Evolutionary conservation across 306 rosid genomes (phyloP), one percentile per base, ranked within the genome.

Genomic region (Heteromeles arbutifolia): DNA sequence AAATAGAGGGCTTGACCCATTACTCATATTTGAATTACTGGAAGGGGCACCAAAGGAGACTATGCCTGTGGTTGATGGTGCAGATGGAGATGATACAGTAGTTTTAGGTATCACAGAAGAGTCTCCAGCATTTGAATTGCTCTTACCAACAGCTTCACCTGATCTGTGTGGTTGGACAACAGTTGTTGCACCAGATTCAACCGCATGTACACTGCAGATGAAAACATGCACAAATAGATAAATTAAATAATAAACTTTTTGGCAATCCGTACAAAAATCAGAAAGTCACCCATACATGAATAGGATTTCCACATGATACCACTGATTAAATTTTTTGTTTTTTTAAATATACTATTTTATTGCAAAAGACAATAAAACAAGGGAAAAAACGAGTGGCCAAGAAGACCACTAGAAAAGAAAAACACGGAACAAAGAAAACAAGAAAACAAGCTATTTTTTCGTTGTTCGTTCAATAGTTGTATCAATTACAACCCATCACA

Each of bases 121-220:
- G 50, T 70, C 70, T 62, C 84, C 92, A 69, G 78, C 54, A 80
- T 79, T 76, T 53, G 67, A 79, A 15, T 69, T 75, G 50, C 45
- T 80, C 81, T 74, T 73, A 56, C 31, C 45, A 74, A 74, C 86
- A 72, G 82, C 85, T 75, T 79, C 82, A 57, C 65, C 83, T 15
- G 87, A 78, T 57, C 77, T 86, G 17, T 58, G 48, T 39, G 67
- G 82, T 80, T 82, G 85, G 21, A 65, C 73, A 52, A 74, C 13
- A 58, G 70, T 81, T 68, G 78, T 80, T 28, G 74, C 75, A 31
- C 84, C 80, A 52, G 73, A 48, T 37, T 73, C 76, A 74, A 50
- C 69, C 45, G 78, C 80, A 25, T 83, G 45, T 31, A 78, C 78
- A 84, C 99, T 91, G 95, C 85, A 90, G 53, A 65, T 18, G 56